phyloP scores from a whole-genome alignment of 495 filamentous ascomycete species.

The Penicillium odoratum region DNA sequence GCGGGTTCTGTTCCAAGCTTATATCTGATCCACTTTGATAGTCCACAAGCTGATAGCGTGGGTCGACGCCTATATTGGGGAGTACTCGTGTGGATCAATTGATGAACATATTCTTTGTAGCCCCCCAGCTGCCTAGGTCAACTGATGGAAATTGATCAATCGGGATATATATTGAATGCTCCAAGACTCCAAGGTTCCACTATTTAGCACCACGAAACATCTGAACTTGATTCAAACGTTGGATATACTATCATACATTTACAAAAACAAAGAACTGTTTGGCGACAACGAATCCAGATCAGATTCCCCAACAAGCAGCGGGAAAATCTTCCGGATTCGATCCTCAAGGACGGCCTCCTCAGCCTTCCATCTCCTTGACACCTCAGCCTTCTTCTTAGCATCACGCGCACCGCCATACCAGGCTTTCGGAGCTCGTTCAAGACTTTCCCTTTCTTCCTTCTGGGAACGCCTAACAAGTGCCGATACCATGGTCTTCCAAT shows the following conservation, averaged over 20 bases:
- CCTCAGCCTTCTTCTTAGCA: conserved; percentile 27
- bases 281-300: conserved; percentile 33
- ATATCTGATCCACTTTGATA: too few relatives aligned
- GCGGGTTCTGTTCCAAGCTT: not conserved
- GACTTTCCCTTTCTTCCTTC: conserved; percentile 38
- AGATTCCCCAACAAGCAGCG: conserved; percentile 35
- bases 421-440: conserved; percentile 38
- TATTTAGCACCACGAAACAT: not conserved
- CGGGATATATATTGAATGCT: too few relatives aligned
- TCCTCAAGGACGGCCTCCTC: conserved; percentile 45
- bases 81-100: too few relatives aligned
- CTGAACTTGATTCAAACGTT: not conserved
- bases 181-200: too few relatives aligned
- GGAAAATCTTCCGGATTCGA: conserved; percentile 31
- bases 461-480: conserved; percentile 54
- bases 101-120: too few relatives aligned
- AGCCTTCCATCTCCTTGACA: conserved; percentile 41
- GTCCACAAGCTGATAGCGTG: too few relatives aligned
- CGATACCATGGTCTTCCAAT: conserved; percentile 72
- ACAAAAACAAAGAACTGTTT: conserved; percentile 39
- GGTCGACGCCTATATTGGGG: too few relatives aligned
- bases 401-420: conserved; percentile 50
- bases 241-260: conserved; percentile 21
- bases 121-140: too few relatives aligned
- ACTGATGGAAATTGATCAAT: too few relatives aligned